phyloP scores from a whole-genome alignment of 2,329 filamentous ascomycete genomes.

The Dactylonectria estremocensis region DNA sequence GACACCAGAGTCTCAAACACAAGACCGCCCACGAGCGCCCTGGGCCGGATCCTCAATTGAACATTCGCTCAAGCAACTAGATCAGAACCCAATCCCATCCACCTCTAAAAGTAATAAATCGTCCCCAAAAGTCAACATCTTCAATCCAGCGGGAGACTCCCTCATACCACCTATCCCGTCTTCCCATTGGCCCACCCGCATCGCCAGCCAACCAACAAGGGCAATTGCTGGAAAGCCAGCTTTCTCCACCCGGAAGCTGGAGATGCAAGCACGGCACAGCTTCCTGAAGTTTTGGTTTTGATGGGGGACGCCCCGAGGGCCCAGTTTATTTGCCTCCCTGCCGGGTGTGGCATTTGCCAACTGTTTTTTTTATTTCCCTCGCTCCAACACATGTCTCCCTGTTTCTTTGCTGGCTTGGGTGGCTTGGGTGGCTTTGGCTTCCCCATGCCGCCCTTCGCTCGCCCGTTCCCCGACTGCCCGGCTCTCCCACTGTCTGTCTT shows the following conservation, averaged over 20 bases:
- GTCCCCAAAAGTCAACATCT: not conserved
- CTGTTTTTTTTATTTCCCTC: conserved; percentile 21
- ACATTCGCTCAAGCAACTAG: not conserved
- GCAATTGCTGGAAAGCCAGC: conserved; percentile 14
- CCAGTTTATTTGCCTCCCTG: conserved; percentile 2
- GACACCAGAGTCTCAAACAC: not conserved
- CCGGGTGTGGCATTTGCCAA: conserved; percentile 17
- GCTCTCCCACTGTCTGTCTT: conserved; percentile 5
- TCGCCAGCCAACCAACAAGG: conserved; percentile 14
- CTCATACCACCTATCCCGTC: conserved; percentile 5
- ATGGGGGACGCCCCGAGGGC: not conserved
- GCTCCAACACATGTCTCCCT: not conserved
- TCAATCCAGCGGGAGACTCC: not conserved
- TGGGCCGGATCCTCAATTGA: too few species aligned
- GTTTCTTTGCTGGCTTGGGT: conserved; percentile 17
- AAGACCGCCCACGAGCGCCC: not conserved
- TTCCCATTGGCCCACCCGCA: conserved; percentile 7
- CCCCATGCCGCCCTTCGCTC: conserved; percentile 17
- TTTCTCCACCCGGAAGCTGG: conserved; percentile 13
- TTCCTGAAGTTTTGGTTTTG: conserved; percentile 20
- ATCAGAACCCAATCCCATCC: not conserved
- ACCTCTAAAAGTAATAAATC: not conserved
- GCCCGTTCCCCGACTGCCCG: conserved; percentile 20
- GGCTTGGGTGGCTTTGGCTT: not conserved
- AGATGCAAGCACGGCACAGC: conserved; percentile 15